phyloP scores from a whole-genome alignment of 2,329 filamentous ascomycete species.

The Phialophora macrospora region DNA sequence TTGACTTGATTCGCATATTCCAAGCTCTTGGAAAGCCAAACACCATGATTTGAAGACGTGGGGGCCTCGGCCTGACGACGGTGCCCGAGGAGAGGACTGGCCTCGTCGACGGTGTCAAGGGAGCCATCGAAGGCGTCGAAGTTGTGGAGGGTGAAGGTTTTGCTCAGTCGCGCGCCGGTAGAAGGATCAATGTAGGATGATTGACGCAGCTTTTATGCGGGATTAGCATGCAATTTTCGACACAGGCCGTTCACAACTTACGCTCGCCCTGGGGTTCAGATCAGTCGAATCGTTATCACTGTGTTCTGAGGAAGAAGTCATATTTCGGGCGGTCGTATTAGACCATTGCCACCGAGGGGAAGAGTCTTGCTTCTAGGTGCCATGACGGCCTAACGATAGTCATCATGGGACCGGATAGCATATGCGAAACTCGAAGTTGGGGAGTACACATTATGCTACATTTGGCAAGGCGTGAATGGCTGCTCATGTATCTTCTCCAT shows the following conservation, averaged over 20 bases:
- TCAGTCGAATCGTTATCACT: not conserved
- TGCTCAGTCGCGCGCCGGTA: conserved; percentile 82
- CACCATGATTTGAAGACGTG: not conserved
- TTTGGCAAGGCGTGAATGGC: not conserved
- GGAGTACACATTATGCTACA: conserved; percentile 5
- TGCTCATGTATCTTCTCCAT: not conserved
- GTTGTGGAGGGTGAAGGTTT: conserved; percentile 75
- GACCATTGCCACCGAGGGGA: not conserved
- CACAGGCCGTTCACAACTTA: conserved; percentile 3
- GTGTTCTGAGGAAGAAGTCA: not conserved
- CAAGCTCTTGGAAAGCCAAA: conserved; percentile 33
- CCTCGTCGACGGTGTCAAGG: conserved; percentile 10
- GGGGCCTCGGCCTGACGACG: not conserved
- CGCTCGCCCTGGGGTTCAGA: conserved; percentile 33
- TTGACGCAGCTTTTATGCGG: conserved; percentile 67
- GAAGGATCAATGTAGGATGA: conserved; percentile 84
- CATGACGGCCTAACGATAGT: not conserved
- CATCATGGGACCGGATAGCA: not conserved
- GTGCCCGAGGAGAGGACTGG: conserved; percentile 28
- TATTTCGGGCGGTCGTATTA: not conserved
- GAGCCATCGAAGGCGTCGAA: conserved; percentile 47
- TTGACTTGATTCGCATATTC: conserved; percentile 52
- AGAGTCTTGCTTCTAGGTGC: not conserved
- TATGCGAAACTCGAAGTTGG: too few species aligned
- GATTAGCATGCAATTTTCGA: not conserved